Conservation (phyloP, 345 rosid species). For the Melaleuca alternifolia region DNA sequence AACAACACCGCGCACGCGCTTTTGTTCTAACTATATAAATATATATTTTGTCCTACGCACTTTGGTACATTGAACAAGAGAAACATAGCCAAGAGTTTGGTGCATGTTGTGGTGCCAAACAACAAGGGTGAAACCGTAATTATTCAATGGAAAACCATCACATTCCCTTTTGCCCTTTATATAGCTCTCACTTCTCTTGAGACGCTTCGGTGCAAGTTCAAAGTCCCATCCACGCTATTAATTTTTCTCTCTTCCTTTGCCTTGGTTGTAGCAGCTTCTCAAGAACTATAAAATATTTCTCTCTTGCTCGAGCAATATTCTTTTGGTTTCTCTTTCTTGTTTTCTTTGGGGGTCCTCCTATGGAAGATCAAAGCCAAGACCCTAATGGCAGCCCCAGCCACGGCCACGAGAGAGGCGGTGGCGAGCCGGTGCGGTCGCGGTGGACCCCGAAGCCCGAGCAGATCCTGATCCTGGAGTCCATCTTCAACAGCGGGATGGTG, state of each 20-base stretch:
- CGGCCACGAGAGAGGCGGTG: slow-evolving; percentile 18
- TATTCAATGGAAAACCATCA: neutral
- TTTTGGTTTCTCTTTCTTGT: neutral
- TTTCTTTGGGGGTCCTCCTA: slow-evolving; percentile 5
- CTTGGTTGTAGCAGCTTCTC: slow-evolving; percentile 25
- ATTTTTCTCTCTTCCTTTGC: slow-evolving; percentile 8
- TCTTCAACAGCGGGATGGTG: slow-evolving; percentile 97
- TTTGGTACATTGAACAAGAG: neutral
- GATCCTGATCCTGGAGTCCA: slow-evolving; percentile 94
- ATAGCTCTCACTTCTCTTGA: slow-evolving; percentile 1
- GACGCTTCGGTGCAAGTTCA: slow-evolving; percentile 2
- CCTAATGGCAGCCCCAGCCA: slow-evolving; percentile 23
- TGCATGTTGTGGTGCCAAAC: neutral
- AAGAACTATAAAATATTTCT: slow-evolving; percentile 2
- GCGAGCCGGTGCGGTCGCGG: slow-evolving; percentile 78
- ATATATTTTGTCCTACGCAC: neutral
- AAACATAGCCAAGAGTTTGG: neutral
- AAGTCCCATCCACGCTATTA: neutral
- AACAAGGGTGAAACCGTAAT: slow-evolving; percentile 32
- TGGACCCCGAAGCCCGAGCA: slow-evolving; percentile 99
- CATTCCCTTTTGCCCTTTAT: slow-evolving; percentile 27
- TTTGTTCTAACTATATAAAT: neutral
- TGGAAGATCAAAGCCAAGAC: slow-evolving; percentile 68
- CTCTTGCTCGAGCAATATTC: neutral
- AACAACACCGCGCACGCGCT: neutral